A percentile compares a stretch with the other conserved stretches of the same genome.
Conservation (phyloP, 345 rosid species). For the Eucalyptus pauciflora region DNA sequence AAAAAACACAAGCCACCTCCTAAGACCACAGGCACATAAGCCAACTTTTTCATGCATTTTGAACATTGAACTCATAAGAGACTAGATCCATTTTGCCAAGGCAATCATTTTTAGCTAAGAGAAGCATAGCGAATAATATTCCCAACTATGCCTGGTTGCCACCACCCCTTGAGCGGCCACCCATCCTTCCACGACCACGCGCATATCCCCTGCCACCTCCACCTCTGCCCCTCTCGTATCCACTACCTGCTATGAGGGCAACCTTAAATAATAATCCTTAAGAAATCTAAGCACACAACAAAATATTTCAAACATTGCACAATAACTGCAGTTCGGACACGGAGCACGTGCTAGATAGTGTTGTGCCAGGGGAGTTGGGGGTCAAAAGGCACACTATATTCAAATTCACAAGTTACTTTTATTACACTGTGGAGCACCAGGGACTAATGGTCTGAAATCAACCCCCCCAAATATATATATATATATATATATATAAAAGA, state of each 20-base stretch:
- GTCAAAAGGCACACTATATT: not conserved
- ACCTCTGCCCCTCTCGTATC: conserved; percentile 12
- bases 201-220: conserved; percentile 31
- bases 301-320: not conserved
- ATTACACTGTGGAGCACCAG: not conserved
- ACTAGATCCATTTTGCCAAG: not conserved
- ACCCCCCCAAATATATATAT: not conserved
- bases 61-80: not conserved
- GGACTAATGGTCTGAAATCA: not conserved
- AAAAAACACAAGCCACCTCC: conserved; percentile 12
- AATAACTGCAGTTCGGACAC: not conserved
- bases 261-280: not conserved
- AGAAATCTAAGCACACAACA: not conserved
- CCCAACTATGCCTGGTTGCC: conserved; percentile 16
- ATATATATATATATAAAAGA: too few species aligned
- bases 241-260: not conserved
- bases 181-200: conserved; percentile 46
- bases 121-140: not conserved
- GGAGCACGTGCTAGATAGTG: not conserved
- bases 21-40: conserved; percentile 6
- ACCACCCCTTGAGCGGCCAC: conserved; percentile 51
- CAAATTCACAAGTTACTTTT: not conserved
- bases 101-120: not conserved
- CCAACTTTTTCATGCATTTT: conserved; percentile 12
- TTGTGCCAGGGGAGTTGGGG: not conserved